Percentiles rank a stretch among this genome's conserved stretches.
phyloP scores from a whole-genome alignment of 2,329 filamentous ascomycete genomes.

The Cladosporium colombiae region DNA sequence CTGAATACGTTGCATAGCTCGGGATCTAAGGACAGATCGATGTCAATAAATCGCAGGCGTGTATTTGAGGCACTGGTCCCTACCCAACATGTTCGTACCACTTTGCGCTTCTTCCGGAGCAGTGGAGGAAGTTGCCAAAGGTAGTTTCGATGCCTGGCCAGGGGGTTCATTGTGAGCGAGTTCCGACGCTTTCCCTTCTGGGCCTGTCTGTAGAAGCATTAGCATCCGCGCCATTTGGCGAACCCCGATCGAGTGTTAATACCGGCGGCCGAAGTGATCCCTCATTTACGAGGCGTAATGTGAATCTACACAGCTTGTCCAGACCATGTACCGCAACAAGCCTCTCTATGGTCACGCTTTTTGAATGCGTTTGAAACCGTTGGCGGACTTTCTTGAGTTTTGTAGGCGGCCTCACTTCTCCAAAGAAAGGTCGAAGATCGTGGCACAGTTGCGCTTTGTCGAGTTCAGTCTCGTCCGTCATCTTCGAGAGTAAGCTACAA shows the following conservation, averaged over 20 bases:
- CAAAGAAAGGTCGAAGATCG: slow-evolving; percentile 1
- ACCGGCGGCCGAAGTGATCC: neutral
- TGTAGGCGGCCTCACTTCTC: neutral
- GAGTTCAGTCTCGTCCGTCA: neutral
- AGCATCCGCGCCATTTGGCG: neutral
- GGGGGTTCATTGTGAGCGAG: neutral
- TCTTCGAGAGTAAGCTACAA: neutral
- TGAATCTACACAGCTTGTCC: neutral
- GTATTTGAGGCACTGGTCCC: neutral
- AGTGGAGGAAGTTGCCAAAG: neutral
- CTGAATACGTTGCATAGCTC: neutral
- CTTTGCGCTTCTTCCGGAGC: neutral
- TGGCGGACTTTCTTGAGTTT: slow-evolving; percentile 6
- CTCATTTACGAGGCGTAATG: slow-evolving; percentile 1
- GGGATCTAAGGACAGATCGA: neutral
- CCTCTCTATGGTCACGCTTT: neutral
- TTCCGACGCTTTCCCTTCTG: neutral
- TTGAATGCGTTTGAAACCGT: neutral
- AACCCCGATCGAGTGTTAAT: neutral
- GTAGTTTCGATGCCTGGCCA: neutral
- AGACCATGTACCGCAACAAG: neutral
- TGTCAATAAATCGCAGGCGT: neutral
- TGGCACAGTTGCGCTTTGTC: neutral
- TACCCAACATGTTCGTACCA: neutral
- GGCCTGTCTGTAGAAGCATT: slow-evolving; percentile 1